Evolutionary conservation across 768 basidiomycete genomes (phyloP), one percentile per base, ranked within the genome.

Genomic region (Lactarius psammicola): DNA sequence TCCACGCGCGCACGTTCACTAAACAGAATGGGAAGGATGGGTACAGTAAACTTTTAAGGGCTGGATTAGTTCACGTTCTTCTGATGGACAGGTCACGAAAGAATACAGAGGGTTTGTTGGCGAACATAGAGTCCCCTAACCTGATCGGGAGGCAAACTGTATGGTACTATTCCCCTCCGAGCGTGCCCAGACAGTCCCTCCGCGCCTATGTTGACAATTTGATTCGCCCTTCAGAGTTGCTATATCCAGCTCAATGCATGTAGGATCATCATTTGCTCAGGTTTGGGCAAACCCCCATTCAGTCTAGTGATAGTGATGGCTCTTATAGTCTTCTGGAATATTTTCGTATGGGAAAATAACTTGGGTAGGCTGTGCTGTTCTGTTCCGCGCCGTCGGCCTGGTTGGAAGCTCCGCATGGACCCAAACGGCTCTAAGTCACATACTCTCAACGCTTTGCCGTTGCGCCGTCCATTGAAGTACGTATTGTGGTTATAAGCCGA

Each of bases 131-230:
- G 61, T 63, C 61, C 26, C 60, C 53, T 66, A 57, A 51, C 60
- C 62, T 38, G 57, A 63, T 67, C 40, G 13, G 57, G 61, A 38
- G 23, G 23, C 4, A 26, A 26, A 26, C 13, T 30, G 51, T 1
- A n/a, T n/a, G n/a, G n/a, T n/a, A 59, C 62, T 63, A 67, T 59
- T 59, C 66, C 62, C 40, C 51, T 67, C 61, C 51, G 20, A 67
- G 66, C 51, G 13, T 18, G 10, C 61, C 60, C 40, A 59, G 53
- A 31, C 44, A 61, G 30, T 38, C 44, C 34, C 60, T 49, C 49
- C 46, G 65, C 60, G 65, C 49, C 56, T 53, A 62, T 38, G 18
- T 23, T 38, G 13, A 15, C 40, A 60, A 60, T 65, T 65, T 65
- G 58, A 65, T 60, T 60, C 31, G 18, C 51, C 36, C 30, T 30